These are phyloP conservation scores for Beauveria varroae DNA, from an alignment of 2,329 filamentous ascomycete species.

Conservation along the genomic window DNA sequence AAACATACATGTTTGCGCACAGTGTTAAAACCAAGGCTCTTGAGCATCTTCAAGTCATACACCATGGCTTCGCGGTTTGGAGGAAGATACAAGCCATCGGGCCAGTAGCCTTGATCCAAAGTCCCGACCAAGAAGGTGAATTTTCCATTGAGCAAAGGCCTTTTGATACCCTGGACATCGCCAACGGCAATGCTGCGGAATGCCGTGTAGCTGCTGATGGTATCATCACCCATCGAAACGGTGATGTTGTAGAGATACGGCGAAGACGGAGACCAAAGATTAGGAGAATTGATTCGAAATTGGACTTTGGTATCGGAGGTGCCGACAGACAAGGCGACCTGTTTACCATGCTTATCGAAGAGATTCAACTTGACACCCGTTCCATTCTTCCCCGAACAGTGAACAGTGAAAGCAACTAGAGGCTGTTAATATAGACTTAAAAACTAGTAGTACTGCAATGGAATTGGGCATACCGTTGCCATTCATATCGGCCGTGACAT, in stretches of 20 bases:
- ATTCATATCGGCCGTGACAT: slow-evolving; percentile 50
- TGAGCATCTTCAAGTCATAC: slow-evolving; percentile 56
- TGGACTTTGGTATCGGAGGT: slow-evolving; percentile 42
- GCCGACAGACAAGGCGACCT: slow-evolving; percentile 36
- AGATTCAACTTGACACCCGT: slow-evolving; percentile 30
- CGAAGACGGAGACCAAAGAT: slow-evolving; percentile 57
- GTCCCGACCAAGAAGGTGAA: slow-evolving; percentile 62
- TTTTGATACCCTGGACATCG: slow-evolving; percentile 47
- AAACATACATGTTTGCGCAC: slow-evolving; percentile 58
- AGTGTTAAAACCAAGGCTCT: slow-evolving; percentile 62
- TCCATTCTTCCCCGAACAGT: slow-evolving; percentile 32
- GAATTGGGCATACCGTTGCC: slow-evolving; percentile 29
- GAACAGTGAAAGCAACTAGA: slow-evolving; percentile 48
- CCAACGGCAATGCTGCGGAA: slow-evolving; percentile 57
- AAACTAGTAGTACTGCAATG: background rate
- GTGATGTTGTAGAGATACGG: slow-evolving; percentile 59
- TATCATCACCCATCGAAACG: slow-evolving; percentile 39
- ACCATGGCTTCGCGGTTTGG: slow-evolving; percentile 61
- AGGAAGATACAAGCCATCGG: slow-evolving; percentile 58
- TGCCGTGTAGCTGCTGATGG: slow-evolving; percentile 60
- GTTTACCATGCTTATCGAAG: slow-evolving; percentile 27
- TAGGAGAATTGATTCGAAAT: slow-evolving; percentile 45
- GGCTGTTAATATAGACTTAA: background rate
- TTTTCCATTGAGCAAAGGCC: slow-evolving; percentile 60
- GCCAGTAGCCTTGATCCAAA: slow-evolving; percentile 65